Percentiles rank a stretch among this genome's conserved stretches.
Evolutionary conservation across 2,329 filamentous ascomycete species (phyloP).

Genomic region (Colletotrichum eleusines): DNA sequence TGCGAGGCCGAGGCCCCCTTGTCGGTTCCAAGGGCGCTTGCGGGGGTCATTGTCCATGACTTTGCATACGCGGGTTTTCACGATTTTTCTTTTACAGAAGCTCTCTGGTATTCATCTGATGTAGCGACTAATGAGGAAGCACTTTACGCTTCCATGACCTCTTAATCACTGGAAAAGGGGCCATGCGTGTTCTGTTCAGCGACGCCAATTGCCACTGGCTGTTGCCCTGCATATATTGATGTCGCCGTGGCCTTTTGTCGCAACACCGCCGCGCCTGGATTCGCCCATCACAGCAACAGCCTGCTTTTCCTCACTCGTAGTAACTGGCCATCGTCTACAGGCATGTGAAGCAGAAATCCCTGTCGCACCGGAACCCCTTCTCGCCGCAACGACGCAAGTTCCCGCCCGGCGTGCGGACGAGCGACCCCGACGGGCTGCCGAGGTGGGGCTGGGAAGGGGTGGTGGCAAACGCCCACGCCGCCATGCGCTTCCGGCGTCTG

Average conservation of each 20-base stretch:
- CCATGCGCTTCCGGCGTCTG: constrained; percentile 28
- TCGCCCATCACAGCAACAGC: background rate
- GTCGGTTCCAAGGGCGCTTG: constrained; percentile 18
- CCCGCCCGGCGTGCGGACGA: constrained; percentile 62
- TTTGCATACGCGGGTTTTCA: constrained; percentile 38
- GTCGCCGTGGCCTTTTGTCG: background rate
- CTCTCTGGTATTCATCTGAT: constrained; percentile 39
- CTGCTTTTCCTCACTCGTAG: background rate
- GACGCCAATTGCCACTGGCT: background rate
- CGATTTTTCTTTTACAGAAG: constrained; percentile 36
- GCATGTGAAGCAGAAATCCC: constrained; percentile 72
- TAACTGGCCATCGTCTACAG: constrained; percentile 47
- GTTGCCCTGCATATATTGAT: background rate
- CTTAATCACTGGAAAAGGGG: too few species aligned
- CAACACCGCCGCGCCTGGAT: background rate
- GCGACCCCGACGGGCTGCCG: constrained; percentile 44
- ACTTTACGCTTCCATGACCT: constrained; percentile 13
- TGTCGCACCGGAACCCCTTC: constrained; percentile 66
- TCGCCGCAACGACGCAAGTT: constrained; percentile 65
- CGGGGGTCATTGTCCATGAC: constrained; percentile 1
- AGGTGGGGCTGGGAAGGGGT: constrained; percentile 24
- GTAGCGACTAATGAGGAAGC: constrained; percentile 41
- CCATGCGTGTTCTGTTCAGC: background rate
- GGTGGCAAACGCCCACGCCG: constrained; percentile 34
- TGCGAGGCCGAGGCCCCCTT: constrained; percentile 18